Percentiles rank a stretch among this genome's conserved stretches.
Evolutionary conservation across 164 flowering plant genomes (phyloP).

Genomic region (Houttuynia cordata): DNA sequence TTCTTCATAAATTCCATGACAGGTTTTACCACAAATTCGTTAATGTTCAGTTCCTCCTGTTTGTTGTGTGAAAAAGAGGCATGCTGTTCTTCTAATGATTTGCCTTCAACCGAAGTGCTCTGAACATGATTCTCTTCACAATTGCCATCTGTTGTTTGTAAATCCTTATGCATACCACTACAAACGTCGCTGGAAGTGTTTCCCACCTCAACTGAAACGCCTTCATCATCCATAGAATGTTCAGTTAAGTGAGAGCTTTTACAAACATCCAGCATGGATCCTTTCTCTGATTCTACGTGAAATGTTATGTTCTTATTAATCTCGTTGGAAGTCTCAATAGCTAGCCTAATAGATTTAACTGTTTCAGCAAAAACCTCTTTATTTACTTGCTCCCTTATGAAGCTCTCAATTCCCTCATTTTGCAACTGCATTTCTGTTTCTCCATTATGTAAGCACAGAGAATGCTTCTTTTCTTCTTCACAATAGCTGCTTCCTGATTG

Average conservation of each 20-base stretch:
- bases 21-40: slow-evolving; percentile 5
- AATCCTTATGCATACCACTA: slow-evolving; percentile 11
- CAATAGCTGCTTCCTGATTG: too few species aligned
- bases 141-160: slow-evolving; percentile 11
- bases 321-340: not conserved
- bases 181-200: not conserved
- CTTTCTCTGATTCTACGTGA: not conserved
- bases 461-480: not conserved
- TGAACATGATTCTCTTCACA: slow-evolving; percentile 9
- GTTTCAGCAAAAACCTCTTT: slow-evolving; percentile 12
- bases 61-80: slow-evolving; percentile 5
- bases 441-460: not conserved
- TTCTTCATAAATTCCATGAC: slow-evolving; percentile 14
- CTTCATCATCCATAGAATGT: slow-evolving; percentile 1
- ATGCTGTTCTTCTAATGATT: slow-evolving; percentile 1
- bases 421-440: not conserved
- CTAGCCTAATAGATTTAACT: slow-evolving; percentile 5
- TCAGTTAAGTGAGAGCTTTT: slow-evolving; percentile 21
- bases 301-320: not conserved
- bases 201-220: not conserved
- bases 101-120: not conserved
- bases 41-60: slow-evolving; percentile 4
- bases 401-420: slow-evolving; percentile 9
- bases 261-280: slow-evolving; percentile 9
- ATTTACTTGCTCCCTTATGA: slow-evolving; percentile 20